phyloP scores from a whole-genome alignment of 139 green algal species.

The Chlorella sp. region DNA sequence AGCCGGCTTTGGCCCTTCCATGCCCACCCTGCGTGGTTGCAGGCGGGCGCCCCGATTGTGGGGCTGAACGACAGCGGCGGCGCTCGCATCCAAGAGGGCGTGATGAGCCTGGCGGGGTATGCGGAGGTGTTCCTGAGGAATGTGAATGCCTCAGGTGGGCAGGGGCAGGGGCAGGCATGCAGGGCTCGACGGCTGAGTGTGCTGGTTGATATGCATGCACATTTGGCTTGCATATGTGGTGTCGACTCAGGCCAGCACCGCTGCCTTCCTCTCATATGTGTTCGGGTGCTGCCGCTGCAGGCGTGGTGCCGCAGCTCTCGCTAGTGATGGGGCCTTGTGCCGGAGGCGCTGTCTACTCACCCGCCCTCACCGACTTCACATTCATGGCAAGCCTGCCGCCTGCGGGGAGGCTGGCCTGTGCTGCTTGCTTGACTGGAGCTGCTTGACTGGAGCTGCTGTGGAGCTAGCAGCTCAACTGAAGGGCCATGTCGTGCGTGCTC shows the following conservation, averaged over 20 bases:
- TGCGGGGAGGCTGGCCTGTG: slow-evolving; percentile 11
- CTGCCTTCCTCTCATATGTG: too few species aligned
- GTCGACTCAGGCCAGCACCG: too few species aligned
- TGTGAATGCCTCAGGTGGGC: slow-evolving; percentile 64
- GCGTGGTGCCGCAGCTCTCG: slow-evolving; percentile 74
- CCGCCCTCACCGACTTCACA: slow-evolving; percentile 77
- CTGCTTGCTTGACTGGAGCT: background rate
- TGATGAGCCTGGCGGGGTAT: slow-evolving; percentile 68
- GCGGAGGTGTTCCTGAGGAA: slow-evolving; percentile 69
- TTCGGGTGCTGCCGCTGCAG: too few species aligned
- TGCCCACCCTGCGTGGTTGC: background rate
- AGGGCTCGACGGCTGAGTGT: too few species aligned
- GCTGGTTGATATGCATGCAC: too few species aligned
- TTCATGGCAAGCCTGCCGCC: slow-evolving; percentile 64
- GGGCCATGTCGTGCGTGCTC: too few species aligned
- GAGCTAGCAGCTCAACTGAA: too few species aligned
- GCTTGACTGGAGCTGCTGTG: too few species aligned
- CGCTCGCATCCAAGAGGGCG: slow-evolving; percentile 75
- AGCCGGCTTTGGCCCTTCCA: too few species aligned
- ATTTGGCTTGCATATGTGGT: too few species aligned
- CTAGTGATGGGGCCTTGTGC: slow-evolving; percentile 76
- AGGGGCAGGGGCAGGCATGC: background rate
- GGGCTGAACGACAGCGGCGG: slow-evolving; percentile 75
- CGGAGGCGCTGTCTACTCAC: slow-evolving; percentile 77
- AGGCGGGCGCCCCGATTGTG: slow-evolving; percentile 60